Percentiles rank a stretch among this genome's conserved stretches.
Evolutionary conservation across 2,329 filamentous ascomycete species (phyloP).

Genomic region (Scytalidium sp.): DNA sequence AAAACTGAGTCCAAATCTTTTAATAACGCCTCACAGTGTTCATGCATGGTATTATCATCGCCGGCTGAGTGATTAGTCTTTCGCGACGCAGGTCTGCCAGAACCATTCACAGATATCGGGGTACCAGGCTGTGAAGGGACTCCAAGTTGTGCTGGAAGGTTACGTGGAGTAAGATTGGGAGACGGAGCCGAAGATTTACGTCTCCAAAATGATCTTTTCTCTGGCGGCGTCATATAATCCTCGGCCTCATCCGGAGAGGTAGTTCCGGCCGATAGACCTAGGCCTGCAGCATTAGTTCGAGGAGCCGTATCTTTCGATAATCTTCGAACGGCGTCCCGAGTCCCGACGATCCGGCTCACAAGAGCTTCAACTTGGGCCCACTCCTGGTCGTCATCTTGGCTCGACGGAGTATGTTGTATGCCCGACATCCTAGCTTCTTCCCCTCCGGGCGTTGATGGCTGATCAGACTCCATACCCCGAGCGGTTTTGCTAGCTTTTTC

Average conservation of each 20-base stretch:
- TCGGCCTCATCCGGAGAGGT: conserved; percentile 40
- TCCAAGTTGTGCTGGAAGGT: conserved; percentile 23
- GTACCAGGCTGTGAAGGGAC: conserved; percentile 20
- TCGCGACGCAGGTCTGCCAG: conserved; percentile 11
- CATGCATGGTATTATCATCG: conserved; percentile 68
- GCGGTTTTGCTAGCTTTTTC: conserved; percentile 74
- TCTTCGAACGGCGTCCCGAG: conserved; percentile 81
- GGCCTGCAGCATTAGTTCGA: conserved; percentile 17
- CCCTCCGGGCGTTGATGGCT: conserved; percentile 22
- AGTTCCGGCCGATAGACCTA: conserved; percentile 19
- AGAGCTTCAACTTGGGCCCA: conserved; percentile 86
- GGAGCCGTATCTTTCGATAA: conserved; percentile 81
- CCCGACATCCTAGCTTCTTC: conserved; percentile 29
- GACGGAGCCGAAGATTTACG: conserved; percentile 65
- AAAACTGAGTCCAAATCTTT: conserved; percentile 83
- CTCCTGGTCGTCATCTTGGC: conserved; percentile 67
- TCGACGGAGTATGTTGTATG: conserved; percentile 16
- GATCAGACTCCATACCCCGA: conserved; percentile 45
- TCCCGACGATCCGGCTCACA: conserved; percentile 81
- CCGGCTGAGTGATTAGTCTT: conserved; percentile 29
- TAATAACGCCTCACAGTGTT: conserved; percentile 80
- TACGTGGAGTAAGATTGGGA: conserved; percentile 19
- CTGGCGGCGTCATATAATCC: conserved; percentile 43
- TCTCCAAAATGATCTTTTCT: conserved; percentile 86
- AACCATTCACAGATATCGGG: conserved; percentile 18